A percentile compares a stretch with the other conserved stretches of the same genome.
Conservation (phyloP, 2,329 filamentous ascomycete genomes). For the Pseudopyricularia javanii region DNA sequence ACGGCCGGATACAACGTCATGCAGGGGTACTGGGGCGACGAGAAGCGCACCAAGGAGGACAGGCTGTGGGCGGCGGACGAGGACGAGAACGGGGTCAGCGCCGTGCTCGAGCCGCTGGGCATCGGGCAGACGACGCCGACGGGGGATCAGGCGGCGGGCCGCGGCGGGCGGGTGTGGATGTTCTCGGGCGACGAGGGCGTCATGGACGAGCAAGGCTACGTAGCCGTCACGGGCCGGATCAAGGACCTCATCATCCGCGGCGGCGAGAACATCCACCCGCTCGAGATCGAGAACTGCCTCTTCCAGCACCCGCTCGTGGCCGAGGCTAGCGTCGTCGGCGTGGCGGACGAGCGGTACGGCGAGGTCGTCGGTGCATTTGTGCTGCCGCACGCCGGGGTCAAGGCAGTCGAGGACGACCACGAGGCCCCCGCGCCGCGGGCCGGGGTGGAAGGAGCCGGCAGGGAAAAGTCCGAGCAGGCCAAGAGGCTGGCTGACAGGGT, state of each 20-base stretch:
- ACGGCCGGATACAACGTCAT: constrained; percentile 79
- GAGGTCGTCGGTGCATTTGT: constrained; percentile 62
- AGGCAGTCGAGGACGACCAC: constrained; percentile 5
- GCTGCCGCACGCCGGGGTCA: constrained; percentile 25
- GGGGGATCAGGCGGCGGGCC: constrained; percentile 43
- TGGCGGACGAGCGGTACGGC: constrained; percentile 59
- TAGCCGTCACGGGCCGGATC: constrained; percentile 61
- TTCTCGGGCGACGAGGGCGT: constrained; percentile 60
- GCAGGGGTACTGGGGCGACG: constrained; percentile 81
- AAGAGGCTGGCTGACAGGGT: constrained; percentile 9
- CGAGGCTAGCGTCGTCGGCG: constrained; percentile 57
- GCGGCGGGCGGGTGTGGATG: constrained; percentile 44
- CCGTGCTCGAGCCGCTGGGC: constrained; percentile 5
- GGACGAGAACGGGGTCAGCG: constrained; percentile 2
- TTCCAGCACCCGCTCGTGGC: constrained; percentile 48
- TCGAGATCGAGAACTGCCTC: constrained; percentile 66
- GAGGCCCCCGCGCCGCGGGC: constrained; percentile 7
- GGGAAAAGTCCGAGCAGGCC: constrained; percentile 14
- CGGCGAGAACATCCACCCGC: constrained; percentile 62
- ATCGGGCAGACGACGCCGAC: constrained; percentile 12
- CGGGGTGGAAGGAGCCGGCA: constrained; percentile 11
- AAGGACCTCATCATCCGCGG: constrained; percentile 73
- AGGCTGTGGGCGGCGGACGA: constrained; percentile 26
- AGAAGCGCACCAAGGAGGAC: constrained; percentile 55
- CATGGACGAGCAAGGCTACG: constrained; percentile 57